phyloP scores from a whole-genome alignment of 2,329 filamentous ascomycete genomes.

The Aspergillus neotritici region DNA sequence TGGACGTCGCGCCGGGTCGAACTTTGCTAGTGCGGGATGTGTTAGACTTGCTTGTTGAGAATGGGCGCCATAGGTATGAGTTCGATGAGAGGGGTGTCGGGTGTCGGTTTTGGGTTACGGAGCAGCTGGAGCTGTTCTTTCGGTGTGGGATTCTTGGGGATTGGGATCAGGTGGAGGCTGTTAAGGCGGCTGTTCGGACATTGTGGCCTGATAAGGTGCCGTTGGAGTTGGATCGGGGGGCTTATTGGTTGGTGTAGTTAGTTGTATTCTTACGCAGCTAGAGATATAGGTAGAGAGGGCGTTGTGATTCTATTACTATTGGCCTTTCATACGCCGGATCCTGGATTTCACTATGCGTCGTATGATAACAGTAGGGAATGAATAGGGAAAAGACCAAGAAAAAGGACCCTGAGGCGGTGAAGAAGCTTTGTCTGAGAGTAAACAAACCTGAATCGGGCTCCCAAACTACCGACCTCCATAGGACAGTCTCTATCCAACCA shows the following conservation, averaged over 20 bases:
- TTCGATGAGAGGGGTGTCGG: constrained; percentile 18
- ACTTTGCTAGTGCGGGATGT: constrained; percentile 5
- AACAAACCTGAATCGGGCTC: too few relatives aligned
- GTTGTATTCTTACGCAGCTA: too few relatives aligned
- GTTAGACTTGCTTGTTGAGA: constrained; percentile 5
- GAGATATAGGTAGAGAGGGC: too few relatives aligned
- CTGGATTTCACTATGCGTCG: too few relatives aligned
- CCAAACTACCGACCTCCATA: too few relatives aligned
- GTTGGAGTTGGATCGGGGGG: constrained; percentile 12
- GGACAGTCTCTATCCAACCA: too few relatives aligned
- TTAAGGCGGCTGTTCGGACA: constrained; percentile 10
- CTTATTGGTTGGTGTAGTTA: constrained; percentile 6
- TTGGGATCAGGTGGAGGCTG: constrained; percentile 5
- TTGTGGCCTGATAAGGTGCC: constrained; percentile 17
- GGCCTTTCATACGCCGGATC: too few relatives aligned
- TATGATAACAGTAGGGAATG: too few relatives aligned
- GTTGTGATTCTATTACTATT: too few relatives aligned
- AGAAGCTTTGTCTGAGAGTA: too few relatives aligned
- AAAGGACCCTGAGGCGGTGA: too few relatives aligned
- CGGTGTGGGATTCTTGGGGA: constrained; percentile 4
- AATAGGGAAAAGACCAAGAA: too few relatives aligned
- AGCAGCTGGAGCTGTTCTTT: constrained; percentile 13
- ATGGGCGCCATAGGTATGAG: constrained; percentile 19
- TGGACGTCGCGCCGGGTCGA: constrained; percentile 4
- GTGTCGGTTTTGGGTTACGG: constrained; percentile 15